Evolutionary conservation across 805 yeast genomes (phyloP).

Genomic region (Teunomyces kruisii): DNA sequence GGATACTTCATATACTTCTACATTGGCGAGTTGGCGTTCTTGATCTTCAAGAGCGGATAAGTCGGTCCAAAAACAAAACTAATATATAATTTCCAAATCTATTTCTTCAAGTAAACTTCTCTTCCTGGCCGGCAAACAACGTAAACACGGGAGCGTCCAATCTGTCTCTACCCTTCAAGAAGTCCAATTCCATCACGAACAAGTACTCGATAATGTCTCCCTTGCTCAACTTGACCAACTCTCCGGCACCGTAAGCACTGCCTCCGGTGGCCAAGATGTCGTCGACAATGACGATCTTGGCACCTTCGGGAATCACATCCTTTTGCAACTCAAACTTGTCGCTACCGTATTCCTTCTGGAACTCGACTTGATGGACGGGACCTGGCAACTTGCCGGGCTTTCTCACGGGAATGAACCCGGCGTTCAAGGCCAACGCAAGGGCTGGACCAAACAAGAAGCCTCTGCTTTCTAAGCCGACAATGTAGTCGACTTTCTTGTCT

Average conservation of each 20-base stretch:
- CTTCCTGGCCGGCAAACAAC: conserved; percentile 77
- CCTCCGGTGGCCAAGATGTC: conserved; percentile 99
- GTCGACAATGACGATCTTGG: conserved; percentile 85
- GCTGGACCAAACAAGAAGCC: conserved; percentile 97
- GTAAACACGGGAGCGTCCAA: conserved; percentile 88
- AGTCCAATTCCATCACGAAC: conserved; percentile 92
- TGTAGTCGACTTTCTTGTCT: conserved; percentile 70
- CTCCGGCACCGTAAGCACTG: conserved; percentile 91
- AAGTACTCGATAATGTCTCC: conserved; percentile 77
- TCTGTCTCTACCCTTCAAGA: conserved; percentile 89
- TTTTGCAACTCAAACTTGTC: conserved; percentile 89
- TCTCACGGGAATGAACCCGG: conserved; percentile 94
- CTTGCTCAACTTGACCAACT: conserved; percentile 63
- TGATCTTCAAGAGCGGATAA: conserved; percentile 69
- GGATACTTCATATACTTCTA: conserved; percentile 73
- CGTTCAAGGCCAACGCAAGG: conserved; percentile 81
- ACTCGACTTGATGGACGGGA: conserved; percentile 65
- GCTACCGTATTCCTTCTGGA: conserved; percentile 87
- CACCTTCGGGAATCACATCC: conserved; percentile 74
- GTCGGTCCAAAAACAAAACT: too few species aligned
- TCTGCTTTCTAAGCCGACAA: conserved; percentile 94
- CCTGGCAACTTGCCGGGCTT: conserved; percentile 97
- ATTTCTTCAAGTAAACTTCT: conserved; percentile 33
- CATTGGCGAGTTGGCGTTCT: conserved; percentile 64
- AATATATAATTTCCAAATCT: too few species aligned